These are phyloP conservation scores for Noccaea bulbosa DNA, from an alignment of 345 rosid species.

Conservation along the genomic window DNA sequence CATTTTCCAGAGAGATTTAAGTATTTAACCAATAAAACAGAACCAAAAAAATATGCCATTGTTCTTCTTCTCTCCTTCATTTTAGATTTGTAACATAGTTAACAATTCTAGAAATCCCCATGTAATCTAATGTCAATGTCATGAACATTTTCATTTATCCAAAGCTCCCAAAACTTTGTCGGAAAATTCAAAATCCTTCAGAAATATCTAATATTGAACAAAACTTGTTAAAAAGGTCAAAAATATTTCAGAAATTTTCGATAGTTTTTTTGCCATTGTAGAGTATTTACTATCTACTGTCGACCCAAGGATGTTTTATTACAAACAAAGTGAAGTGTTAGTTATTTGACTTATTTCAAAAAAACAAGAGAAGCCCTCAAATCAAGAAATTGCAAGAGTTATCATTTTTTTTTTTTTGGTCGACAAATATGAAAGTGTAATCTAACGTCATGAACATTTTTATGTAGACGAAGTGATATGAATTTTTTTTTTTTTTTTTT, in stretches of 20 bases:
- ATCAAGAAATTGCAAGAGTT: background rate
- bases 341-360: too few relatives aligned
- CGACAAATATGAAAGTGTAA: background rate
- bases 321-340: too few relatives aligned
- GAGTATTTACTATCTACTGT: too few relatives aligned
- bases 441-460: background rate
- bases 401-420: too few relatives aligned
- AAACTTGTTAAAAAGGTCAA: background rate
- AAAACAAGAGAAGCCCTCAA: background rate
- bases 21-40: background rate
- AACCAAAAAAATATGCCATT: background rate
- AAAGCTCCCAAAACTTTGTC: background rate
- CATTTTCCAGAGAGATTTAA: background rate
- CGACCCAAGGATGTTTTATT: too few relatives aligned
- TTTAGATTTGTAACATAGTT: slow-evolving; percentile 17
- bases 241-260: background rate
- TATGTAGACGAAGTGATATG: background rate
- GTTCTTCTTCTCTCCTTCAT: background rate
- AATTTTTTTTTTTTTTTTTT: background rate
- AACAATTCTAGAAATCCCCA: slow-evolving; percentile 9
- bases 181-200: background rate
- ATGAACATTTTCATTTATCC: background rate
- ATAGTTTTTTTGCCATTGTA: too few relatives aligned
- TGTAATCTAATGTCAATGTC: background rate
- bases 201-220: background rate